Base-by-base conservation (phyloP, 192 early-diverging fungal species). In the Gigaspora rosea region DNA sequence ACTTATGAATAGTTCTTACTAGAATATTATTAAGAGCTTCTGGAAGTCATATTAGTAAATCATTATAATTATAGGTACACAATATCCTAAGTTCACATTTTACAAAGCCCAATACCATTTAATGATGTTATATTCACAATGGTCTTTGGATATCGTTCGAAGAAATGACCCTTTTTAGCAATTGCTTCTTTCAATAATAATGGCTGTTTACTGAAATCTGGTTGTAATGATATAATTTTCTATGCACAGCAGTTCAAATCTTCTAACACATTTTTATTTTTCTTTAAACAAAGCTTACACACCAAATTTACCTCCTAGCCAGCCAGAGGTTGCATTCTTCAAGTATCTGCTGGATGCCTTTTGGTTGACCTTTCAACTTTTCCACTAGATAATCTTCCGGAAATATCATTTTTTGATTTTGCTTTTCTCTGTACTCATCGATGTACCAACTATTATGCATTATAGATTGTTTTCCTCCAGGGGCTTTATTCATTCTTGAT, bases 301-400 rank as follows among this genome's bases (percentile, higher is more conserved):
- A 51, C 67, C 50, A 64, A 65, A 46, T 41, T 27, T 15, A 80
- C 35, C n/a, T 69, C 46, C 58, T 77, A 48, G 11, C 54, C 59
- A 35, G 50, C 69, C 78, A 82, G 13, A 82, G 52, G 32, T 71
- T 67, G 50, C 49, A 50, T 47, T 82, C 69, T 36, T 9, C 69
- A 57, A 79, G 69, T 27, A 82, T 57, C 50, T 61, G 41, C 57
- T 82, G 50, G 20, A 82, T 82, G 58, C 80, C 73, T 64, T 81
- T 81, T 69, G 77, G 77, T 63, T 82, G 12, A 8, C 67, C 73
- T 78, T 59, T 78, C 41, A 78, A 75, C 46, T 71, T 52, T 32
- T 27, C 49, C 13, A 77, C 51, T 8, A 63, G 51, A 54, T 81
- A 35, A 69, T 74, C 27, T 67, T 63, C 77, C 20, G 63, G 47